Base-by-base conservation (phyloP, 352 stramenopile species). In the Pythium periplocum region DNA sequence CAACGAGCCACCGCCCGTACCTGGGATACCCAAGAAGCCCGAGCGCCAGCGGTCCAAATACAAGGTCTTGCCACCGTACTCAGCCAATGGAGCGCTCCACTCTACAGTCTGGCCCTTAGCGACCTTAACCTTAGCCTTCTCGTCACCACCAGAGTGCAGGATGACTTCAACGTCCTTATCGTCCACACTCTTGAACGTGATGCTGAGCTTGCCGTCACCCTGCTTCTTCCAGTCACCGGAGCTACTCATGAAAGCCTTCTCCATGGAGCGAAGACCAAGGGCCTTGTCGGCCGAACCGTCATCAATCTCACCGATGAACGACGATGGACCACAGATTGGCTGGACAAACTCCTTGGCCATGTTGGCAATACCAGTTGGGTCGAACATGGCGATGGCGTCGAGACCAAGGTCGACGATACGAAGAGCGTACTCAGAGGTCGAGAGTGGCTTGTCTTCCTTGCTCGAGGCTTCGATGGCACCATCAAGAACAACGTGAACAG, bases 11-110 rank as follows among this genome's bases (percentile, higher is more conserved):
- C 80, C 80, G 8, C 69, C 70, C 7, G 69, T 83, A 30, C 73
- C 70, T 2, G 78, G 71, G 8, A 90, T 51, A 34, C 74, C 71
- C 4, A 85, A 60, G 46, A 85, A 69, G 4, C 70, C 72, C 4
- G 75, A 61, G 9, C 80, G 77, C 73, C 75, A 88, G 8, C 78
- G 76, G 68, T 85, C 74, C 35, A 85, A 17, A 57, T 85, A 85
- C 45, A 85, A 26, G 6, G 74, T 85, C 38, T 42, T 42, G 75
- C 75, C 75, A 83, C 4, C 73, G 69, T 68, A 43, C 32, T 67
- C 58, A 0, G 42, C 30, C 6, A 83, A 45, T 3, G 54, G 68
- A n/a, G 66, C 68, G 2, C 60, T 68, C 72, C 73, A 85, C 31
- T 37, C 52, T 0, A 71, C 70, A 7, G 55, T 75, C 31, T 51